phyloP scores from a whole-genome alignment of 225 moss, liverwort and hornwort species.

The Sphagnum tenellum region DNA sequence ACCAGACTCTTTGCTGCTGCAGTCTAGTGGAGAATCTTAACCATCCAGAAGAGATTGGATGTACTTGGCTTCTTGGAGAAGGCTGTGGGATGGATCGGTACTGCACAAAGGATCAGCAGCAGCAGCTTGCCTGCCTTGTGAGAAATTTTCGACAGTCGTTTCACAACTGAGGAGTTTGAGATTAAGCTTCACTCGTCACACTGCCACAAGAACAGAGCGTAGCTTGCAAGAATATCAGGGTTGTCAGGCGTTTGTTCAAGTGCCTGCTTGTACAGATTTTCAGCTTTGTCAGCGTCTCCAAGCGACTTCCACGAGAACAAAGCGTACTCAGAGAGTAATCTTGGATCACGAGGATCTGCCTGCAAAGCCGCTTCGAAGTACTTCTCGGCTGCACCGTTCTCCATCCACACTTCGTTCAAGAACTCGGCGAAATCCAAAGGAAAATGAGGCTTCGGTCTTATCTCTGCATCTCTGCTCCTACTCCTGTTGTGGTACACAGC shows the following conservation, averaged over 20 bases:
- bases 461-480: conserved; percentile 13
- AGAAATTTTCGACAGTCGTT: too few species aligned
- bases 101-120: too few species aligned
- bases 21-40: too few species aligned
- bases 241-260: conserved; percentile 21
- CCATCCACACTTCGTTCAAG: conserved; percentile 34
- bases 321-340: conserved; percentile 34
- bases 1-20: too few species aligned
- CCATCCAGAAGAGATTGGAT: too few species aligned
- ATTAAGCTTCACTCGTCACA: background rate
- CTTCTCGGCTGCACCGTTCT: conserved; percentile 27
- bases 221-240: conserved; percentile 28
- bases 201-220: conserved; percentile 49
- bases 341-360: conserved; percentile 31
- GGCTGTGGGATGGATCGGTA: too few species aligned
- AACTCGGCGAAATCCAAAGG: conserved; percentile 40
- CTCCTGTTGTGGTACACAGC: conserved; percentile 20
- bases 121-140: too few species aligned
- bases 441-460: conserved; percentile 10
- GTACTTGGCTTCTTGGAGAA: too few species aligned
- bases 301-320: conserved; percentile 46
- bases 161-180: too few species aligned
- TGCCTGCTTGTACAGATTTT: conserved; percentile 31
- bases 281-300: conserved; percentile 38
- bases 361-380: conserved; percentile 37